Base-by-base conservation (phyloP, 2,329 filamentous ascomycete genomes). In the Thelonectria discophora region DNA sequence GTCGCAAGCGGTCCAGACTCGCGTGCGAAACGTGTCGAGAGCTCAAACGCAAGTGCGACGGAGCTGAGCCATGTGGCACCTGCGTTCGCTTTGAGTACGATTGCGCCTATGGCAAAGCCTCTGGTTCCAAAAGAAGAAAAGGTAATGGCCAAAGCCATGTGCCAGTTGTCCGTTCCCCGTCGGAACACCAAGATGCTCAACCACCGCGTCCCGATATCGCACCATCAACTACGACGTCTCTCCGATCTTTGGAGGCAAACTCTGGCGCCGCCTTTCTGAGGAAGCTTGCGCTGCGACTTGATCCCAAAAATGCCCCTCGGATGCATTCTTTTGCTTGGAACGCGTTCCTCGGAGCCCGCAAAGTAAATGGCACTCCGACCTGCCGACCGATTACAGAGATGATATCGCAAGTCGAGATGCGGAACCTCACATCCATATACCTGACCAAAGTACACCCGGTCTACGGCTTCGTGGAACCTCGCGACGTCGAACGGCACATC, bases 291-390 rank as follows among this genome's bases (percentile, higher is more conserved):
- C 75, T 85, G 45, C 78, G 80, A 45, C 76, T 86, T 18, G 84
- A 87, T 67, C 81, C 84, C 1, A 79, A 79, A 5, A 81, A 80
- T 66, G 83, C 82, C 1, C 83, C 84, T 0, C 78, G 82, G 48
- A 75, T 86, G 56, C 82, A 84, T 65, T 78, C 84, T 0, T 87
- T 87, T 68, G 84, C 81, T 0, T 87, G 85, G 85, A 87, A 87
- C 57, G 68, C 71, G 4, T 71, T 70, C 12, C 69, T 71, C 11
- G 77, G 77, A 0, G 65, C 73, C 1, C 64, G 75, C 10, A 67
- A 66, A 11, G 53, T 65, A 6, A 60, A 52, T 0, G 57, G 71
- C 58, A 57, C 71, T 9, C 69, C 70, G 4, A 61, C 66, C 1
- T 69, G 74, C 3, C 69, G 69, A n/a, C 72, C 75, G 1, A 77